Base-by-base conservation (phyloP, 2,329 filamentous ascomycete genomes). In the Blastomyces gilchristii region DNA sequence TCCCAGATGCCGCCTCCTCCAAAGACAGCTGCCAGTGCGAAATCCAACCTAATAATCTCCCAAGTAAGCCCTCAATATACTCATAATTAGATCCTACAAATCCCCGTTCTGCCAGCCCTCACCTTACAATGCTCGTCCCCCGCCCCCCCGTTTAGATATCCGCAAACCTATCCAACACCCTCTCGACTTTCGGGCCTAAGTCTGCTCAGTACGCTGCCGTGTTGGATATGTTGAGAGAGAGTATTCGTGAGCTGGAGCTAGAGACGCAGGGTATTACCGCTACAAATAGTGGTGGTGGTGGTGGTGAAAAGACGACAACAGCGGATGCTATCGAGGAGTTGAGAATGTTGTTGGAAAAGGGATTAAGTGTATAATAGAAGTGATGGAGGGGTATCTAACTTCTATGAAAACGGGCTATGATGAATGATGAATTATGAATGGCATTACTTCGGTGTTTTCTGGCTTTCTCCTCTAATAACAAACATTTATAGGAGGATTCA, bases 141-240 rank as follows among this genome's bases (percentile, higher is more conserved):
- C n/a, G 6, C 11, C 11, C 2, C 54, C 43, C 4, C 31, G 37
- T 14, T 14, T 62, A 78, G 75, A 73, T 78, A 58, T 73, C 76
- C n/a, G 73, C 69, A 62, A 80, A 76, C 60, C 75, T 78, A 25
- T 70, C 71, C 47, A 79, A 77, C 58, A 76, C 74, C 3, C 68
- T 75, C 4, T 68, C 71, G 41, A 77, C 76, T 6, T 78, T 76
- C 63, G 76, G 75, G 7, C 54, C 73, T 14, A 70, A 69, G 2
- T 77, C 75, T 7, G 66, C 62, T 16, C 75, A 78, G 63, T 76
- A 77, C 60, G 71, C 72, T 37, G 69, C 69, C 1, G 71, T 79
- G 22, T 65, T 76, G 16, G 69, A 69, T 11, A 76, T 74, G 9
- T 67, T 78, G 14, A 73, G 71, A 50, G 68, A 72, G 18, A 72